Evolutionary conservation across 345 rosid species (phyloP).

Genomic region (Geranium brycei): DNA sequence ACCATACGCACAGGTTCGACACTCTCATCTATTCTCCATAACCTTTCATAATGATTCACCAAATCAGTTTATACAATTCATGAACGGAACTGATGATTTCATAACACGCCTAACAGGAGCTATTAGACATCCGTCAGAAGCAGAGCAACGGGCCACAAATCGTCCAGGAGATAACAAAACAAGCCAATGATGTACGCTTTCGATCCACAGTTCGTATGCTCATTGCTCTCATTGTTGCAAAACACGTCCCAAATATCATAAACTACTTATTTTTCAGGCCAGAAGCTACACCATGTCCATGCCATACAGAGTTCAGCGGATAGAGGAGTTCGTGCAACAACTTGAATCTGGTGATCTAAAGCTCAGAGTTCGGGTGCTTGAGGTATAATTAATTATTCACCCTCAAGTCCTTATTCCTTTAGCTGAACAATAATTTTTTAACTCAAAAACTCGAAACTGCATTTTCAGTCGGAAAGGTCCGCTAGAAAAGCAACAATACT

Average conservation of each 20-base stretch:
- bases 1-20: conserved; percentile 77
- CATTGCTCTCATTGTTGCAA: neutral
- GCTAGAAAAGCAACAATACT: conserved; percentile 69
- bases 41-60: neutral
- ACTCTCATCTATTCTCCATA: neutral
- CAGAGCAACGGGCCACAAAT: conserved; percentile 44
- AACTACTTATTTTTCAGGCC: conserved; percentile 33
- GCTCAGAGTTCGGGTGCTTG: conserved; percentile 87
- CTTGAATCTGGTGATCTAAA: conserved; percentile 86
- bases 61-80: neutral
- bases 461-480: conserved; percentile 78
- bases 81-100: too few species aligned
- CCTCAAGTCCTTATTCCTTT: neutral
- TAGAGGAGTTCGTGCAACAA: conserved; percentile 79
- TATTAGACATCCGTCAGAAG: conserved; percentile 42
- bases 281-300: conserved; percentile 65
- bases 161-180: conserved; percentile 71
- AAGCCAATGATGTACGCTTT: conserved; percentile 59
- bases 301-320: conserved; percentile 72
- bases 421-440: neutral
- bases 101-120: conserved; percentile 41
- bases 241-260: too few species aligned
- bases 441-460: neutral
- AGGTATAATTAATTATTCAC: conserved; percentile 29
- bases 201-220: neutral